These are phyloP conservation scores for Fomitopsis palustris DNA, from an alignment of 1,284 basidiomycete genomes.

Conservation along the genomic window DNA sequence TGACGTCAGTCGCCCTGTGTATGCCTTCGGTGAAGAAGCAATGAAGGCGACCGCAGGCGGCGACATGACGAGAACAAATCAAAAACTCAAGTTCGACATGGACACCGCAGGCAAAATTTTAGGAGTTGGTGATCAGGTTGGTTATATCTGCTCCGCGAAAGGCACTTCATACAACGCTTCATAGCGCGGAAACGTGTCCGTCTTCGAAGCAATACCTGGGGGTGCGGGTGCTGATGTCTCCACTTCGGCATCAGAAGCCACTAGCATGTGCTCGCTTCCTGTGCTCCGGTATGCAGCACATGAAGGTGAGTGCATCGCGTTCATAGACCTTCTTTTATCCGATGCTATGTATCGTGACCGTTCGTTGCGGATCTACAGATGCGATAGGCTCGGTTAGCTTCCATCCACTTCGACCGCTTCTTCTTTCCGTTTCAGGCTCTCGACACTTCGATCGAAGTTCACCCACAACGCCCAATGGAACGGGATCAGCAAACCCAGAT, in stretches of 20 bases:
- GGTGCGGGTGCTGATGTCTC: neutral
- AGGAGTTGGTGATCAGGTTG: constrained; percentile 69
- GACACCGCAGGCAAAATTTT: constrained; percentile 72
- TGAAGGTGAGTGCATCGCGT: constrained; percentile 31
- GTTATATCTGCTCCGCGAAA: constrained; percentile 8
- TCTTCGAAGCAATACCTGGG: constrained; percentile 39
- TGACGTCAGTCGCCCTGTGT: constrained; percentile 47
- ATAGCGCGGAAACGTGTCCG: constrained; percentile 34
- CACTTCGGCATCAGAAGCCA: constrained; percentile 6
- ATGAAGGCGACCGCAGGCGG: neutral
- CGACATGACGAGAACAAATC: constrained; percentile 27
- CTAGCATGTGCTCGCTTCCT: constrained; percentile 15
- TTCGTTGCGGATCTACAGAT: constrained; percentile 35
- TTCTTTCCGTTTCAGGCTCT: constrained; percentile 66
- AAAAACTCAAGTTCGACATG: constrained; percentile 74
- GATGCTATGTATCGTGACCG: neutral
- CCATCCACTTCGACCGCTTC: constrained; percentile 48
- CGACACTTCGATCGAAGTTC: constrained; percentile 45
- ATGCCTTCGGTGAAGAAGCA: constrained; percentile 30
- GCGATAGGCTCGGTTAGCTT: constrained; percentile 60
- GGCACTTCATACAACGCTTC: neutral
- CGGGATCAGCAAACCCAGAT: constrained; percentile 10
- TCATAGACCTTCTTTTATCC: neutral
- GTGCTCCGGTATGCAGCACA: constrained; percentile 38
- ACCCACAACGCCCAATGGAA: neutral